phyloP scores from a whole-genome alignment of 306 rosid species.

The Castanea sativa region DNA sequence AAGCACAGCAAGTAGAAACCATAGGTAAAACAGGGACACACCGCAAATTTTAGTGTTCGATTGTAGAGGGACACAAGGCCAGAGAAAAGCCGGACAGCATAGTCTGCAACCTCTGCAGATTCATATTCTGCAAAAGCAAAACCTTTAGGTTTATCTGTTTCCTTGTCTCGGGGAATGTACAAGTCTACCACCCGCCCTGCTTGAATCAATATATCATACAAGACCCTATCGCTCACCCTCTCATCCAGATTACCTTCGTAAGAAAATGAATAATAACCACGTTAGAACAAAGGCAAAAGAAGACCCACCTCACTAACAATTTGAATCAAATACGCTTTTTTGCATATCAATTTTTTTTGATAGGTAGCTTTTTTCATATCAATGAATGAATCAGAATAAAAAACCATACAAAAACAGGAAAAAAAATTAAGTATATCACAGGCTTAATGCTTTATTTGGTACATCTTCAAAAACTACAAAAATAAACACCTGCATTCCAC shows the following conservation, averaged over 20 bases:
- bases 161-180: constrained; percentile 87
- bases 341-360: no score
- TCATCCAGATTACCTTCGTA: constrained; percentile 83
- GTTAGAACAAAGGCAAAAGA: neutral
- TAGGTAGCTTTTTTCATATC: neutral
- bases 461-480: no score
- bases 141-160: constrained; percentile 68
- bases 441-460: no score
- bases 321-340: no score
- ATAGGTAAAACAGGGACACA: constrained; percentile 33
- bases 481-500: no score
- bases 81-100: constrained; percentile 90
- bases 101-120: constrained; percentile 74
- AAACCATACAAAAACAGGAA: no score
- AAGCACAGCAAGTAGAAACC: neutral
- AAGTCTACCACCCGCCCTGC: constrained; percentile 84
- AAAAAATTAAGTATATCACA: no score
- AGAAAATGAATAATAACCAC: constrained; percentile 15
- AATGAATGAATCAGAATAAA: neutral
- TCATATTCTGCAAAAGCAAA: constrained; percentile 91
- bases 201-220: constrained; percentile 83
- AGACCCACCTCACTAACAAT: no score
- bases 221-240: constrained; percentile 79
- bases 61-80: constrained; percentile 80
- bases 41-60: constrained; percentile 86